phyloP scores from a whole-genome alignment of 2,329 filamentous ascomycete genomes.

The Colletotrichum melonis region DNA sequence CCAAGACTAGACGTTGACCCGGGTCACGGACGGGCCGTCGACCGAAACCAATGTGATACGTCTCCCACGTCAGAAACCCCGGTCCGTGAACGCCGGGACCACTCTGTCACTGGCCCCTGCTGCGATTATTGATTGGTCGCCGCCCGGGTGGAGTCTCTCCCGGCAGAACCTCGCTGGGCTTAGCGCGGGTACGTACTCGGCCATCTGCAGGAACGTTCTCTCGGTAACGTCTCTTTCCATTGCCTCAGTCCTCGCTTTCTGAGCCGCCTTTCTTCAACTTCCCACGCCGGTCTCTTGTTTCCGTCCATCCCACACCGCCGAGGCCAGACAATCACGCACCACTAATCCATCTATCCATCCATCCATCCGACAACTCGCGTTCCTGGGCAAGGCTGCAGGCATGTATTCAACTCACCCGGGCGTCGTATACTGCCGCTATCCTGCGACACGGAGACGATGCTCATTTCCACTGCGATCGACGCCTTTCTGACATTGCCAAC shows the following conservation, averaged over 20 bases:
- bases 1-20: conserved; percentile 19
- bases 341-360: neutral
- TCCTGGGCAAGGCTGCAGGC: conserved; percentile 9
- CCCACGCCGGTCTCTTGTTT: conserved; percentile 2
- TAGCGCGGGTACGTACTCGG: conserved; percentile 5
- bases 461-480: conserved; percentile 20
- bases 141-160: neutral
- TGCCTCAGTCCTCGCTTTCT: conserved; percentile 19
- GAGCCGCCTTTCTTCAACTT: conserved; percentile 8
- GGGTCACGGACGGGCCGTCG: conserved; percentile 36
- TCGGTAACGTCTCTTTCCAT: conserved; percentile 31
- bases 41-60: conserved; percentile 38
- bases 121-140: conserved; percentile 2
- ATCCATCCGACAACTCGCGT: neutral
- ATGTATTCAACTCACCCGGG: conserved; percentile 16
- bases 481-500: conserved; percentile 21
- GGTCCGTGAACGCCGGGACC: conserved; percentile 19
- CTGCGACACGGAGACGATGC: conserved; percentile 25
- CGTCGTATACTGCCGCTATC: neutral
- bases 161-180: neutral
- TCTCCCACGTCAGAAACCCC: conserved; percentile 35
- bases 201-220: conserved; percentile 30
- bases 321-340: conserved; percentile 25
- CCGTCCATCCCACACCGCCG: conserved; percentile 29
- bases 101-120: conserved; percentile 21